Evolutionary conservation across 345 rosid species (phyloP), one percentile per base, ranked within the genome.

Genomic region (Psidium friedrichsthalianum): DNA sequence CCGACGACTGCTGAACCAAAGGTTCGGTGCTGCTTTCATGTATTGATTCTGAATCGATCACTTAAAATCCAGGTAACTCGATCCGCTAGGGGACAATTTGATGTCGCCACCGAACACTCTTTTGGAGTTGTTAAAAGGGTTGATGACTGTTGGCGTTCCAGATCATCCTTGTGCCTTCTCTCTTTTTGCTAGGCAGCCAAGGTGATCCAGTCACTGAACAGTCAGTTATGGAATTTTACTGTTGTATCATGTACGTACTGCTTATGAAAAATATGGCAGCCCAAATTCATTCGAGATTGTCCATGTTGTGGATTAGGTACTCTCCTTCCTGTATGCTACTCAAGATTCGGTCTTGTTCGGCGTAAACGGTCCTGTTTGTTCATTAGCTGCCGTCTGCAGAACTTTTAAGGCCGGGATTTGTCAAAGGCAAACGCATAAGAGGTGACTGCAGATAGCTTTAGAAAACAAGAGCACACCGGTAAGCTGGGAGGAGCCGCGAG

Each of bases 351-450:
- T 29, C 21, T 61, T 29, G 40, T 14, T 61, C 6, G 42, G 74
- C 40, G 0, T 13, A 4, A 29, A 61, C 42, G 0, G 22, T 16
- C 36, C 0, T 29, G 74, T 61, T 29, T 21, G 0, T 29, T 64
- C 11, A 29, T 64, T 29, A 15, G 76, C 76, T 15, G 42, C 21
- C 42, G 4, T 64, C 6, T 64, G 56, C 56, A 54, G 22, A 15
- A 54, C 56, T 54, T 6, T 54, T 18, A n/a, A n/a, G 14, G 2
- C 69, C 0, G 11, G 69, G 69, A 58, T 12, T 58, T 58, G 36
- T 58, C 36, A n/a, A 58, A 1, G 69, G n/a, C 25, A n/a, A n/a
- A 58, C 12, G 69, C 69, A 13, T 58, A n/a, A 58, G 36, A 11
- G 4, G 18, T 0, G 32, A 11, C 36, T 7, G 4, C 69, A 58